Evolutionary conservation across 257 asterid genomes (phyloP), one percentile per base, ranked within the genome.

Genomic region (Solanum stenotomum): DNA sequence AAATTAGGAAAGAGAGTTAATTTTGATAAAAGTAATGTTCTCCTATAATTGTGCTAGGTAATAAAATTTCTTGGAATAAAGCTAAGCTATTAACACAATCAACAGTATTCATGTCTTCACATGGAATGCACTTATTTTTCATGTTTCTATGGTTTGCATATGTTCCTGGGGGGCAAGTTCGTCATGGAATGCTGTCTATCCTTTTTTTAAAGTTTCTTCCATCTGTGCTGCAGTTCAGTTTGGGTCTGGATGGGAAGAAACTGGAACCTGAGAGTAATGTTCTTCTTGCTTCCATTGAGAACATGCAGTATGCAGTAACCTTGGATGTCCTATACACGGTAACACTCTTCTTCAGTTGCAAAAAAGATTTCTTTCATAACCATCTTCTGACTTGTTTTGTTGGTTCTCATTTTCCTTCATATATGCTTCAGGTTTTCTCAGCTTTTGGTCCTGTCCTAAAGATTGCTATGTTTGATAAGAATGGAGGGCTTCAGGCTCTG

Each of bases 261-360:
- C 61, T 96, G 90, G 99, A 97, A 89, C 94, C 98, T 18, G 99
- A 96, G 92, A 97, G 99, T 91, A 97, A 97, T 91, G 99, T 97
- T 86, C 95, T 97, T 85, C 99, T 97, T 89, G 99, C 99, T 83
- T 95, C 99, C 15, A 95, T 97, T 18, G 99, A 97, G 90, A 97
- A 97, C 94, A 97, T 97, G 99, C 99, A 97, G 89, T 97, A 96
- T 92, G 94, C 98, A n/a, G 98, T 97, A 76, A 97, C 99, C 87
- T 91, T 97, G 94, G 99, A 97, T 87, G 96, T 96, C 56, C 79
- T 97, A 76, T 95, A 96, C 86, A 93, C 94, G 96, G 99, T 97
- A 92, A 87, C 56, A 86, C 77, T 87, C 89, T 13, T 3, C 18
- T 89, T 44, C 59, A 29, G 25, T 87, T 34, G 49, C 25, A 67